Conservation (phyloP, 306 rosid genomes). For the Glycyrrhiza uralensis region DNA sequence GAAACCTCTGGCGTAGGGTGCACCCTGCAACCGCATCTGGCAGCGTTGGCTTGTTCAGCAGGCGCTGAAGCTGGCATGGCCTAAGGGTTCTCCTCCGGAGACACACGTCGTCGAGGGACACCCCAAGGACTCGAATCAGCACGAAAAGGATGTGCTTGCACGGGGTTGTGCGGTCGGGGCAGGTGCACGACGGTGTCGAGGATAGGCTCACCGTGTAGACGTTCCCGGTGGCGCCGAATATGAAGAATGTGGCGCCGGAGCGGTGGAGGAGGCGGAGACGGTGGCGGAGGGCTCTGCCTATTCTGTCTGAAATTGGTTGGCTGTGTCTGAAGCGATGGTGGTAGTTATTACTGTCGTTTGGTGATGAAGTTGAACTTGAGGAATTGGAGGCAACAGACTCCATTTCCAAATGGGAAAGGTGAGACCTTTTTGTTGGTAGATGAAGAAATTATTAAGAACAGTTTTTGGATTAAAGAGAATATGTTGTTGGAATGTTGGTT, state of each 20-base stretch:
- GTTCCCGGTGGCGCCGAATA: conserved; percentile 79
- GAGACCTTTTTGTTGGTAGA: too few species aligned
- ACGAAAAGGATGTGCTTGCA: conserved; percentile 90
- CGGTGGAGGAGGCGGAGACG: conserved; percentile 79
- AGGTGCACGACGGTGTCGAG: conserved; percentile 61
- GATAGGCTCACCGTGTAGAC: conserved; percentile 65
- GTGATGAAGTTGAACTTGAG: conserved; percentile 1
- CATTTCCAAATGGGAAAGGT: too few species aligned
- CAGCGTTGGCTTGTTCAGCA: conserved; percentile 40
- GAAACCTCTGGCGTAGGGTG: conserved; percentile 54
- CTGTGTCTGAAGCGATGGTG: conserved; percentile 37
- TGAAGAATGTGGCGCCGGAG: conserved; percentile 55
- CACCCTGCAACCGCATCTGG: conserved; percentile 55
- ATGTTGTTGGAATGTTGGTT: not conserved
- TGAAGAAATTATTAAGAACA: too few species aligned
- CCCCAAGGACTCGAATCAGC: conserved; percentile 59
- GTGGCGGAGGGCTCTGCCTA: conserved; percentile 74
- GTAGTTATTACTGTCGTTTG: not conserved
- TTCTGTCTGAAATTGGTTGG: conserved; percentile 59
- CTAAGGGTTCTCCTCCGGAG: conserved; percentile 57
- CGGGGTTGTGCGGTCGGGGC: conserved; percentile 77
- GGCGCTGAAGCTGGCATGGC: conserved; percentile 50
- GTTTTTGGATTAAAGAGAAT: not conserved
- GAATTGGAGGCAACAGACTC: conserved; percentile 62
- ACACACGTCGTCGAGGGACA: conserved; percentile 48